Percentiles rank a stretch among this genome's conserved stretches.
These are phyloP conservation scores for Penicillium pancosmium DNA, from an alignment of 495 filamentous ascomycete species.

Conservation along the genomic window DNA sequence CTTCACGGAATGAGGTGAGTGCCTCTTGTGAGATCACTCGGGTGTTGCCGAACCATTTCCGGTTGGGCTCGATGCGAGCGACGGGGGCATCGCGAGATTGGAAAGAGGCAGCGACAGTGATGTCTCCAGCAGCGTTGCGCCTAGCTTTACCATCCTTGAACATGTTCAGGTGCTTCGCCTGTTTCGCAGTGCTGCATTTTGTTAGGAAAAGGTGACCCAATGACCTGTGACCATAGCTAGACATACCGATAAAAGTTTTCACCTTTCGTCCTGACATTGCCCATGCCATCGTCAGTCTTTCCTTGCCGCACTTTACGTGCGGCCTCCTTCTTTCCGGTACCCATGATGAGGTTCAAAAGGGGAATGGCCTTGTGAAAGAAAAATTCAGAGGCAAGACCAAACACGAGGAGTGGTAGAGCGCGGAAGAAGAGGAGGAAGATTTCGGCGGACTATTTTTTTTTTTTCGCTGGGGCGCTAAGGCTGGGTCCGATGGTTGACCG, in stretches of 20 bases:
- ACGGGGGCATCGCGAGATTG: slow-evolving; percentile 78
- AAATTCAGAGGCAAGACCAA: slow-evolving; percentile 33
- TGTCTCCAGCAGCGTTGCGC: slow-evolving; percentile 72
- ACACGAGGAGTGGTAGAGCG: slow-evolving; percentile 41
- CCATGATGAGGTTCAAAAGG: slow-evolving; percentile 63
- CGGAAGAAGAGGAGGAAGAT: slow-evolving; percentile 37
- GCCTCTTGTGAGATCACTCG: slow-evolving; percentile 71
- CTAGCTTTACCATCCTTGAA: slow-evolving; percentile 79
- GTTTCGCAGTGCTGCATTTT: slow-evolving; percentile 64
- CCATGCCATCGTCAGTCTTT: slow-evolving; percentile 80
- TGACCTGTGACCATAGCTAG: background rate
- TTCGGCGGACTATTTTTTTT: slow-evolving; percentile 30
- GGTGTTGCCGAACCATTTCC: slow-evolving; percentile 82
- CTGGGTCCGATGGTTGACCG: background rate
- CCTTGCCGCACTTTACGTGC: slow-evolving; percentile 79
- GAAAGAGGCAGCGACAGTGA: slow-evolving; percentile 82
- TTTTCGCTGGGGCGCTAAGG: slow-evolving; percentile 7
- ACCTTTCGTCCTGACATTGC: slow-evolving; percentile 88
- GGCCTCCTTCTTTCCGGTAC: slow-evolving; percentile 93
- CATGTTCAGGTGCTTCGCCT: slow-evolving; percentile 82
- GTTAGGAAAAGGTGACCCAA: background rate
- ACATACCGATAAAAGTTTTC: slow-evolving; percentile 89
- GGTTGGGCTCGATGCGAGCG: slow-evolving; percentile 89
- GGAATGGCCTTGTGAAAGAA: slow-evolving; percentile 24
- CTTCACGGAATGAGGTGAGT: slow-evolving; percentile 81